Base-by-base conservation (phyloP, 129 eudicot species). In the Flaveria sonorensis region DNA sequence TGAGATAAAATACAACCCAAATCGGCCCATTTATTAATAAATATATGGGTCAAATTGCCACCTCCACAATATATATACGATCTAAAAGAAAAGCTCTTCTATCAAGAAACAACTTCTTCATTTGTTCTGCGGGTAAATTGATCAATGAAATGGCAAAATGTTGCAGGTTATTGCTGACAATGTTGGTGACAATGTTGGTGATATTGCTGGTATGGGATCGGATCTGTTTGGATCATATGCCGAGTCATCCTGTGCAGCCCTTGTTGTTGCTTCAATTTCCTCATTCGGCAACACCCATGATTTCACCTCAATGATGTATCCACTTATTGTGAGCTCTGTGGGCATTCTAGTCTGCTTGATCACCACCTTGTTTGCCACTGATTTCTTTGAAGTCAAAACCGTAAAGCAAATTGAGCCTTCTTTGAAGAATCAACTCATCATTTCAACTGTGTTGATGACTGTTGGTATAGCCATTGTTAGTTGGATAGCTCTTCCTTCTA, bases 151-250 rank as follows among this genome's bases (percentile, higher is more conserved):
- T 36, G 30, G 28, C 48, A 28, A 56, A 64, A 56, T 84, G 32
- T 46, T 74, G 55, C 85, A 92, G 97, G 97, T 90, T n/a, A 92
- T 92, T 76, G 96, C 94, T 75, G 98, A 92, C 87, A 92, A 92
- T 74, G 96, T 90, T 50, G 98, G 98, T 47, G 98, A 92, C 76
- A 92, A 92, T 70, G 98, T 92, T 43, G 96, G 98, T 14, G 94
- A 92, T 84, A 90, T 92, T 85, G 96, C 98, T 69, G 98, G 98
- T 68, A 92, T 92, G 98, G 98, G 98, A 26, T 88, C 98, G 20
- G 98, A 92, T 83, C 92, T 92, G 18, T 92, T 92, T 69, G 98
- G 98, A 16, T 92, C 98, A 11, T 92, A 92, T 73, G 96, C 97
- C 1, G 97, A 92, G 60, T 75, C 97, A 10, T 92, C 97, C 2